Evolutionary conservation across 352 stramenopile genomes (phyloP).

Genomic region (Bremia lactucae): DNA sequence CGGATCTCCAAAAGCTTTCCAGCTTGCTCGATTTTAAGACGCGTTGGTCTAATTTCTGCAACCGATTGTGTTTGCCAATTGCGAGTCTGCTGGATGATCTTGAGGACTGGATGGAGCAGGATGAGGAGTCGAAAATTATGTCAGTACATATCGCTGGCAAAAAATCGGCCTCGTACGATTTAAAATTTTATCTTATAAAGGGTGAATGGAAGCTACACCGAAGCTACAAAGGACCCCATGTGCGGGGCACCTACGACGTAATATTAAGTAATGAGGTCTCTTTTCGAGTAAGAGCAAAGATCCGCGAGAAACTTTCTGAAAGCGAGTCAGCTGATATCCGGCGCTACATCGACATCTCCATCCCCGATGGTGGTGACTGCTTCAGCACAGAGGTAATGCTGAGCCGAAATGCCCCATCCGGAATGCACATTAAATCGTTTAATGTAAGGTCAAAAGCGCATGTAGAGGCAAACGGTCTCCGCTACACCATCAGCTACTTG

Average conservation of each 20-base stretch:
- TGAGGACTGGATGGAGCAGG: conserved; percentile 15
- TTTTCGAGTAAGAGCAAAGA: conserved; percentile 22
- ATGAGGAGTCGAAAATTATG: conserved; percentile 2
- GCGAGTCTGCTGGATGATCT: conserved; percentile 20
- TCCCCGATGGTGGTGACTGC: conserved; percentile 7
- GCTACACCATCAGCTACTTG: conserved; percentile 17
- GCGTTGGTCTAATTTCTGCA: conserved; percentile 29
- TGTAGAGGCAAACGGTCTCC: conserved; percentile 12
- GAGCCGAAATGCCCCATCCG: conserved; percentile 5
- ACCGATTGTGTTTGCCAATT: conserved; percentile 11
- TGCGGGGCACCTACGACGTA: conserved; percentile 22
- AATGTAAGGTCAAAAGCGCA: conserved; percentile 14
- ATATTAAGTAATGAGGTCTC: conserved; percentile 23
- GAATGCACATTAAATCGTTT: conserved; percentile 15
- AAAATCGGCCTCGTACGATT: conserved; percentile 8
- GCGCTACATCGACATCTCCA: conserved; percentile 13
- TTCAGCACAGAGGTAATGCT: conserved; percentile 17
- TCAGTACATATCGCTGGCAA: conserved; percentile 16
- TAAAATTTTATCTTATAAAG: conserved; percentile 34
- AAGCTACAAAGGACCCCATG: conserved; percentile 3
- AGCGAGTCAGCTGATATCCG: conserved; percentile 10
- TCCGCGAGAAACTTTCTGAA: conserved; percentile 7
- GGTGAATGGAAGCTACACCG: conserved; percentile 22
- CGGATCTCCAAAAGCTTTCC: conserved; percentile 21
- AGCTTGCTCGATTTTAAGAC: conserved; percentile 17